phyloP scores from a whole-genome alignment of 179 eudicot species.

The Patellifolia procumbens region DNA sequence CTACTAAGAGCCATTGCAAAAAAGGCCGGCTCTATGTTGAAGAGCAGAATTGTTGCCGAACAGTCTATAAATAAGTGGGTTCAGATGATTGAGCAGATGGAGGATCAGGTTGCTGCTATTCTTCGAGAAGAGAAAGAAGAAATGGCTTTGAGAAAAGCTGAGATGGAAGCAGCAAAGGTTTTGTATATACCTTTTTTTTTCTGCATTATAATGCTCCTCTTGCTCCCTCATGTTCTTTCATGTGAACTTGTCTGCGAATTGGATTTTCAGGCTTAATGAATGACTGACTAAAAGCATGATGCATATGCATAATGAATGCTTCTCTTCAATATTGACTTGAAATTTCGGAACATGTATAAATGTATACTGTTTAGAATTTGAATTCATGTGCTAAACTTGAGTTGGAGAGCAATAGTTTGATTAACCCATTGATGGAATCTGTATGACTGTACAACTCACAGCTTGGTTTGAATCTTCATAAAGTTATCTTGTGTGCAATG shows the following conservation, averaged over 20 bases:
- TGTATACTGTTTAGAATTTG: background rate
- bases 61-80: conserved; percentile 78
- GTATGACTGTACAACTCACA: background rate
- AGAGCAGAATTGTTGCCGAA: conserved; percentile 88
- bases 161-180: conserved; percentile 97
- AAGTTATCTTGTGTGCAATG: background rate
- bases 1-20: conserved; percentile 82
- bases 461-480: background rate
- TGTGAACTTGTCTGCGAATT: background rate
- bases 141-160: conserved; percentile 93
- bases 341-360: background rate
- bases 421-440: background rate
- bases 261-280: background rate
- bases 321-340: background rate
- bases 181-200: conserved; percentile 1
- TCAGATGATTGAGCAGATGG: conserved; percentile 82
- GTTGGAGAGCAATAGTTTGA: background rate
- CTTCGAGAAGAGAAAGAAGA: conserved; percentile 96
- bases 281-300: background rate
- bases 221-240: conserved; percentile 4
- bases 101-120: conserved; percentile 75
- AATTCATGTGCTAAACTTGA: background rate
- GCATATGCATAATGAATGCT: too few species aligned
- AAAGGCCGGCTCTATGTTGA: conserved; percentile 86
- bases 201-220: background rate